Conservation (phyloP, 1,284 basidiomycete species). For the Leccinum subspadiceum region DNA sequence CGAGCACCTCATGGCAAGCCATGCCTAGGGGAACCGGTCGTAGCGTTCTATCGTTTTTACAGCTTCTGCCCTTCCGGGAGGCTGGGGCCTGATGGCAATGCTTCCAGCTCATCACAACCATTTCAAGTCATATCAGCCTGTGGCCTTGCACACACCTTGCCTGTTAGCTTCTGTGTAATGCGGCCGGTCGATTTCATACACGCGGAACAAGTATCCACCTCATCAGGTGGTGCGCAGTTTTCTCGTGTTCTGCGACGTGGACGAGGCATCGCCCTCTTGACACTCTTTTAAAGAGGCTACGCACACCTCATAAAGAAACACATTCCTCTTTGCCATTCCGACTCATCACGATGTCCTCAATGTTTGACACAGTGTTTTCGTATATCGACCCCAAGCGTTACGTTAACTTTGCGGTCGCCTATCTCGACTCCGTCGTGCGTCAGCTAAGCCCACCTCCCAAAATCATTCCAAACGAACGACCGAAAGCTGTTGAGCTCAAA, state of each 20-base stretch:
- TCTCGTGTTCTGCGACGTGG: neutral
- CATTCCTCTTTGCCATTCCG: neutral
- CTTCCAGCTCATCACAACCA: neutral
- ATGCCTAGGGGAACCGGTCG: neutral
- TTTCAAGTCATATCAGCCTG: neutral
- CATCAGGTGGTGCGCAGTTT: neutral
- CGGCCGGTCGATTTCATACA: neutral
- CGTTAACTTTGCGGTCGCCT: neutral
- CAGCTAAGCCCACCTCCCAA: neutral
- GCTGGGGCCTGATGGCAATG: neutral
- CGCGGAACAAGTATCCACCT: neutral
- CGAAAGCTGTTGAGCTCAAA: neutral
- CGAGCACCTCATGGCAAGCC: neutral
- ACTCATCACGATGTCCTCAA: neutral
- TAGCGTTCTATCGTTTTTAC: neutral
- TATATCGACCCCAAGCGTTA: neutral
- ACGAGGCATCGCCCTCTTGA: neutral
- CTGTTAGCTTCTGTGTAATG: neutral
- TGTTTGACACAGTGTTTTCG: neutral
- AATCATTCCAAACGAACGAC: neutral
- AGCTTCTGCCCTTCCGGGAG: neutral
- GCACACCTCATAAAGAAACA: neutral
- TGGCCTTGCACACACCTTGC: neutral
- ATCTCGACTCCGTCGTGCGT: neutral
- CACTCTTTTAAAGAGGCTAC: neutral